Evolutionary conservation across 768 basidiomycete species (phyloP), one percentile per base, ranked within the genome.

Genomic region (Boletus insuetus): DNA sequence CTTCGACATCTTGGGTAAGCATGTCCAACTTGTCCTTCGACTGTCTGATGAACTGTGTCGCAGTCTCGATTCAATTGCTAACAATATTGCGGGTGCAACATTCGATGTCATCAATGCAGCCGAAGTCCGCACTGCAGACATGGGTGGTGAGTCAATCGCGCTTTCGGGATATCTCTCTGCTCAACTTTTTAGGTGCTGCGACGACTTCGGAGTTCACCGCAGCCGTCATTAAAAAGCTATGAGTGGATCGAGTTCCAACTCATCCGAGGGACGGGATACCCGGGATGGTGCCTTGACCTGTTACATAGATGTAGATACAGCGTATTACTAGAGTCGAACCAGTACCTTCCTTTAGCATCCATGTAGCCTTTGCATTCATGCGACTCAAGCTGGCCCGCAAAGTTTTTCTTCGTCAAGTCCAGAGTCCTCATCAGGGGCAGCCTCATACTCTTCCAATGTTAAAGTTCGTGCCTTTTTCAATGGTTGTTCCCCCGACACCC

Each of bases 201-300:
- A 91, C 89, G 29, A 99, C 96, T 54, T 92, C 91, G 29, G 96
- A 98, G 66, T 94, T 99, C 77, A 99, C 97, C 38, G 78, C 86
- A 46, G 95, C 90, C 43, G 81, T 99, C 69, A 94, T 98, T 75
- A 83, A 88, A 74, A 87, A 86, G 71, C 76, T 92, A 64, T 84
- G 73, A 71, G 55, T 37, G 8, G 20, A 37, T 51, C 17, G 4
- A 31, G 38, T 37, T 32, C 19, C 45, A 22, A 16, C 56, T 45
- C 46, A 45, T 57, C 12, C 41, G 14, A 37, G 11, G 13, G 19
- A 24, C 14, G 31, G 29, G 47, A 24, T 35, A 44, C 40, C 41
- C 43, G 37, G 37, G 45, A 46, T 37, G 40, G 40, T 42, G 43
- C 40, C 50, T 58, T 37, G 58, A 51, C 44, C 20, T 54, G 56